A percentile compares a stretch with the other conserved stretches of the same genome.
phyloP scores from a whole-genome alignment of 2,329 filamentous ascomycete species.

The Daldinia eschscholtzii region DNA sequence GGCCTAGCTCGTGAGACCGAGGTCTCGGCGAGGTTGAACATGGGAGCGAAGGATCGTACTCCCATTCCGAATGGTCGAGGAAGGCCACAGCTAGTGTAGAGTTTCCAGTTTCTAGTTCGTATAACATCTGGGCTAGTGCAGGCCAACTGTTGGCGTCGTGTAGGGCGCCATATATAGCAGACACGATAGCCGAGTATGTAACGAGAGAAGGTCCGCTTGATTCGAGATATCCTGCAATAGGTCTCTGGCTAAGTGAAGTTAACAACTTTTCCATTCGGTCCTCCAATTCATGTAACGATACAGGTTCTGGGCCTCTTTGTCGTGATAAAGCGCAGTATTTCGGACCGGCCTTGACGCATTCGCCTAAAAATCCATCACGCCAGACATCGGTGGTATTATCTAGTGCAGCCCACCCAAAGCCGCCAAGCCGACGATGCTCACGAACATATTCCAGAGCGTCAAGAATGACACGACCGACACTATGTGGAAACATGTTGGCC shows the following conservation, averaged over 20 bases:
- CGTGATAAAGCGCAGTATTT: conserved; percentile 60
- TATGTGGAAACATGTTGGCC: conserved; percentile 63
- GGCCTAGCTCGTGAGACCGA: conserved; percentile 56
- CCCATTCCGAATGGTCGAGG: conserved; percentile 57
- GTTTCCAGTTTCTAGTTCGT: conserved; percentile 61
- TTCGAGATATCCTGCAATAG: conserved; percentile 56
- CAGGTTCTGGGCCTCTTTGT: conserved; percentile 46
- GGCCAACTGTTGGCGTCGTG: conserved; percentile 62
- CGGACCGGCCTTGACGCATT: conserved; percentile 63
- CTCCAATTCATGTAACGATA: conserved; percentile 55
- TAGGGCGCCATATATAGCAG: conserved; percentile 57
- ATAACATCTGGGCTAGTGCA: conserved; percentile 57
- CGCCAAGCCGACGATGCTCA: conserved; percentile 60
- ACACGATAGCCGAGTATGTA: conserved; percentile 60
- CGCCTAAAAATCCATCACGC: conserved; percentile 64
- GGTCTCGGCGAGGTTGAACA: conserved; percentile 50
- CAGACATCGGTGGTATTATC: conserved; percentile 64
- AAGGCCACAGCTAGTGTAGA: conserved; percentile 57
- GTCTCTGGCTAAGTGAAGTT: conserved; percentile 55
- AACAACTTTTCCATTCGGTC: conserved; percentile 57
- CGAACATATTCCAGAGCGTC: conserved; percentile 63
- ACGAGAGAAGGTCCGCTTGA: conserved; percentile 59
- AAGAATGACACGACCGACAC: conserved; percentile 62
- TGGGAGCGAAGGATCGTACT: conserved; percentile 57
- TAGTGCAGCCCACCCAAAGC: conserved; percentile 62